phyloP scores from a whole-genome alignment of 148 eudicot genomes.

The Cornus controversa region DNA sequence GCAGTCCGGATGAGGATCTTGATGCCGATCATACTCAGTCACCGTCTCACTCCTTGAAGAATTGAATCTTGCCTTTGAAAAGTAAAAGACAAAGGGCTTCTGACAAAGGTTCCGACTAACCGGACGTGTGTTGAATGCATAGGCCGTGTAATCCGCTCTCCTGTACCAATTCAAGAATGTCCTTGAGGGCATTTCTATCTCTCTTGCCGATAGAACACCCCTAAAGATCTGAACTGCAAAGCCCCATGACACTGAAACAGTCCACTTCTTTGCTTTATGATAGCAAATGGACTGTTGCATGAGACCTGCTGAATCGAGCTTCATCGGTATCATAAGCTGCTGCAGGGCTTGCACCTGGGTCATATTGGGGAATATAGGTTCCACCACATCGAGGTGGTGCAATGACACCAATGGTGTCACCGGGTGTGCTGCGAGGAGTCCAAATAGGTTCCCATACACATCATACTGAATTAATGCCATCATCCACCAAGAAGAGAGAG shows the following conservation, averaged over 20 bases:
- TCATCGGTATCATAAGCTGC: slow-evolving; percentile 55
- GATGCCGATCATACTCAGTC: slow-evolving; percentile 56
- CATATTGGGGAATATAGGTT: slow-evolving; percentile 79
- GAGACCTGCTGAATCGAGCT: slow-evolving; percentile 75
- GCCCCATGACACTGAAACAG: slow-evolving; percentile 88
- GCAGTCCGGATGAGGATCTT: slow-evolving; percentile 57
- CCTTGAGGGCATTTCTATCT: slow-evolving; percentile 90
- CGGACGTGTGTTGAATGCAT: slow-evolving; percentile 88
- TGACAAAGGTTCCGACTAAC: slow-evolving; percentile 72
- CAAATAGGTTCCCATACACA: slow-evolving; percentile 85
- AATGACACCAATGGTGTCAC: slow-evolving; percentile 74
- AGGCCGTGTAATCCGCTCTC: slow-evolving; percentile 77
- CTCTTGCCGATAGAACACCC: slow-evolving; percentile 77
- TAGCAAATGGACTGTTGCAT: slow-evolving; percentile 94
- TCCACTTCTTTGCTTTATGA: slow-evolving; percentile 57
- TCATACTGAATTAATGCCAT: slow-evolving; percentile 60
- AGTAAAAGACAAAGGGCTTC: slow-evolving; percentile 77
- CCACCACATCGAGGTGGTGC: slow-evolving; percentile 93
- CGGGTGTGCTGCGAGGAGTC: slow-evolving; percentile 87
- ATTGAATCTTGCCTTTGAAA: slow-evolving; percentile 44
- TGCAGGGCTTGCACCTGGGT: slow-evolving; percentile 63
- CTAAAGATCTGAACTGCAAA: slow-evolving; percentile 74
- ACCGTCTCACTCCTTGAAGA: slow-evolving; percentile 45
- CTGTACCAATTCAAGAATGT: slow-evolving; percentile 93
- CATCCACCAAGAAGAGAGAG: slow-evolving; percentile 17